Percentiles rank a stretch among this genome's conserved stretches.
phyloP scores from a whole-genome alignment of 495 filamentous ascomycete genomes.

The Aspergillus hancockii region DNA sequence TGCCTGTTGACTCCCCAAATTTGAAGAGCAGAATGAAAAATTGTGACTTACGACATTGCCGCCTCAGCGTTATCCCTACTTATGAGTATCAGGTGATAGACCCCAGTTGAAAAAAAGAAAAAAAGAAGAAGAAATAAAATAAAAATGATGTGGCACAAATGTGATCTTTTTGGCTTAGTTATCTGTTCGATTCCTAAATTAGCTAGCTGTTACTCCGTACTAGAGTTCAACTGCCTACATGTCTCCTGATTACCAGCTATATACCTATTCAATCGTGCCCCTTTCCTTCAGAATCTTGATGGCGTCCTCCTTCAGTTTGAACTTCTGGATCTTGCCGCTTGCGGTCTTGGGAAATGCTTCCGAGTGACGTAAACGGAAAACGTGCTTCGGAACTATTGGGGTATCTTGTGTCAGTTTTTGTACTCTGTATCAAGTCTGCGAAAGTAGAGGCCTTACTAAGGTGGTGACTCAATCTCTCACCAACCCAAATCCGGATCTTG shows the following conservation, averaged over 20 bases:
- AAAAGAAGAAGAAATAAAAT: too few species aligned
- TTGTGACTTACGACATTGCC: too few species aligned
- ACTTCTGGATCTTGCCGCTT: conserved; percentile 97
- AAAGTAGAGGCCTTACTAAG: conserved; percentile 49
- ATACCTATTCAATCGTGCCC: background rate
- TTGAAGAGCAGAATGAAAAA: too few species aligned
- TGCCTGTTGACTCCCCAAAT: too few species aligned
- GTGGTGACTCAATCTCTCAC: conserved; percentile 69
- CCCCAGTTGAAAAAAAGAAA: too few species aligned
- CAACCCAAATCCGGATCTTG: conserved; percentile 72
- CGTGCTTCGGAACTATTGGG: conserved; percentile 72
- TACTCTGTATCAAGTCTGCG: background rate
- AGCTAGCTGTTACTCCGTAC: too few species aligned
- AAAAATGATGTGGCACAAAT: too few species aligned
- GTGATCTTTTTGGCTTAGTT: too few species aligned
- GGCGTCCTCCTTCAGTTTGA: conserved; percentile 73
- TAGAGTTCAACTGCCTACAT: too few species aligned
- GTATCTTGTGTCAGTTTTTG: background rate
- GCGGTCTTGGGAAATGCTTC: conserved; percentile 87
- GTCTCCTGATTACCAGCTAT: background rate
- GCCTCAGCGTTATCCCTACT: too few species aligned
- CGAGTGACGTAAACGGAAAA: conserved; percentile 67
- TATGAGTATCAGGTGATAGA: too few species aligned
- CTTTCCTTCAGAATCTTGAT: conserved; percentile 42
- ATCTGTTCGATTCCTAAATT: too few species aligned